Evolutionary conservation across 805 yeast genomes (phyloP).

Genomic region (Metschnikowia cubensis): DNA sequence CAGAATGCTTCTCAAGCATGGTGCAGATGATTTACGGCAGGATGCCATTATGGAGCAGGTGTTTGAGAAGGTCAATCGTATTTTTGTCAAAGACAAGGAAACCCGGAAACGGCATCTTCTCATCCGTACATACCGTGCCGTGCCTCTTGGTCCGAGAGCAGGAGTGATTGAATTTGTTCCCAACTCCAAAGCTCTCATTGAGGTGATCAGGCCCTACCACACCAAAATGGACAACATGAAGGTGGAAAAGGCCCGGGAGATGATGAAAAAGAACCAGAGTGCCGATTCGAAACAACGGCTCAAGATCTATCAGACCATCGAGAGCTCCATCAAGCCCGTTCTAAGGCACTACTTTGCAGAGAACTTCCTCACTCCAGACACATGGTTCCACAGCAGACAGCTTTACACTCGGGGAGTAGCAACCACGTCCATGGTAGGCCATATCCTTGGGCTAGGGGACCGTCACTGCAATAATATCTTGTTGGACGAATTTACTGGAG

Average conservation of each 20-base stretch:
- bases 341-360: slow-evolving; percentile 68
- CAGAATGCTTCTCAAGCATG: slow-evolving; percentile 70
- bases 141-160: slow-evolving; percentile 81
- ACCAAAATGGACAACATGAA: slow-evolving; percentile 41
- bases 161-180: slow-evolving; percentile 91
- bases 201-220: slow-evolving; percentile 66
- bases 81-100: slow-evolving; percentile 53
- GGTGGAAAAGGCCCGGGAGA: slow-evolving; percentile 54
- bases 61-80: slow-evolving; percentile 75
- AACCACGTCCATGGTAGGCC: slow-evolving; percentile 79
- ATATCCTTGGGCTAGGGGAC: slow-evolving; percentile 89
- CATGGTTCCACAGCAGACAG: slow-evolving; percentile 68
- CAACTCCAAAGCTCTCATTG: slow-evolving; percentile 67
- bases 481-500: slow-evolving; percentile 78
- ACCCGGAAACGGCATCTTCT: slow-evolving; percentile 55
- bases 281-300: slow-evolving; percentile 42
- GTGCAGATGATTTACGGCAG: slow-evolving; percentile 89
- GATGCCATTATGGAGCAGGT: slow-evolving; percentile 98
- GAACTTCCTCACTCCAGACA: slow-evolving; percentile 59
- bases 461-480: slow-evolving; percentile 89
- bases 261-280: slow-evolving; percentile 58
- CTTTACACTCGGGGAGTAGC: slow-evolving; percentile 77
- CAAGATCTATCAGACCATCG: slow-evolving; percentile 45
- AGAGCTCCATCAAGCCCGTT: slow-evolving; percentile 55
- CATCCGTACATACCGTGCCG: slow-evolving; percentile 81